Evolutionary conservation across 805 yeast genomes (phyloP), one percentile per base, ranked within the genome.

Genomic region (Metschnikowia reukaufii): DNA sequence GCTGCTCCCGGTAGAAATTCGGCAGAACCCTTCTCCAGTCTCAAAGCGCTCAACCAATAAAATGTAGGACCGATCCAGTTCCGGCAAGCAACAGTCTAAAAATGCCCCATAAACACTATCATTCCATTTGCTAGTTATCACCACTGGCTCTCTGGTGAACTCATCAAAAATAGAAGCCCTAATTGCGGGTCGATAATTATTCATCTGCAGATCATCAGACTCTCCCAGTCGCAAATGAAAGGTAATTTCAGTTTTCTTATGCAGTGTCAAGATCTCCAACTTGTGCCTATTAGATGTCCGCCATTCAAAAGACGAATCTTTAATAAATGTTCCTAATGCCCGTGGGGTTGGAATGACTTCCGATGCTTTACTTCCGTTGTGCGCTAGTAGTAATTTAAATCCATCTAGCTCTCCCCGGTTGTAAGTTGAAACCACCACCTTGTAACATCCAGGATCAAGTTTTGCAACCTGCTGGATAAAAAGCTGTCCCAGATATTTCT

Each of bases 21-120:
- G 49, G 18, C 73, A 55, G 3, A 50, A 52, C 6, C 78, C 82
- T 4, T 51, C 42, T 0, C 83, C 83, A 5, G 59, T 54, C 49
- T 78, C 83, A 47, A 78, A 74, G 33, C 83, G 55, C 52, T 78
- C 83, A n/a, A 76, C 60, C 18, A 78, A 56, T 7, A 78, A 48
- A 4, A 75, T 62, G 45, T 74, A 73, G 4, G 48, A 51, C 0
- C 66, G 44, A 19, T 47, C 72, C 2, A 64, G 61, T 2, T 45
- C 48, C 0, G 57, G 57, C 3, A 66, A 36, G 4, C 35, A 33
- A 38, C 65, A 61, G 36, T 70, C 70, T 15, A 72, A 56, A 51
- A 71, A 77, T 3, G 73, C 57, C 0, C 83, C 83, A 56, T 72
- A 73, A 6, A 74, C 50, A 18, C 67, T 62, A 46, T 72, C 73